Base-by-base conservation (phyloP, 306 rosid species). In the Quercus gilva region DNA sequence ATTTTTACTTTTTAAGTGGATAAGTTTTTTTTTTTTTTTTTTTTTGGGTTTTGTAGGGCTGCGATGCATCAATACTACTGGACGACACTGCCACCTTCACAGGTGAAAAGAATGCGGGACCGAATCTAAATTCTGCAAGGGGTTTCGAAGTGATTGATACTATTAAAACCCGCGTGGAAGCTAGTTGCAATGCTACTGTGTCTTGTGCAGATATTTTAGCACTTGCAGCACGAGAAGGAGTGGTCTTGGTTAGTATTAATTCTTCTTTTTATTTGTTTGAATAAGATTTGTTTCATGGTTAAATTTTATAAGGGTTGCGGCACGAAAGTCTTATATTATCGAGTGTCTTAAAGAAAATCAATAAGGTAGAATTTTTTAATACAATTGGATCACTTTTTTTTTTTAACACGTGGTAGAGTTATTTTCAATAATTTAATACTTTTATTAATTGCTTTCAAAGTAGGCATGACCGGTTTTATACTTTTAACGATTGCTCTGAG, bases 181-280 rank as follows among this genome's bases (percentile, higher is more conserved):
- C 94, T 28, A 78, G 89, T 68, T 95, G 99, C 81, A 89, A 25
- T 1, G 90, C 74, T 76, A 91, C 82, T 0, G 98, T 93, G 1
- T 93, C 97, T 9, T 95, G 99, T 76, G 97, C 98, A 0, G 98
- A 93, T 81, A 90, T 95, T 29, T 86, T 92, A 26, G 96, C 98
- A 14, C 90, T 95, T 7, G 97, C 98, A 0, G 65, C 93, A 9
- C 80, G 89, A 74, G 99, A 95, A 69, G 94, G 96, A 29, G 83
- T 92, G 9, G 69, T 5, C 77, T 71, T 65, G 89, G 97, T 94
- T 1, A 52, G 80, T 65, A 67, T 6, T 55, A 73, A 8, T 41
- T 2, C 21, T 52, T 26, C 2, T 9, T 2, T 49, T 51, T 43
- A 20, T 33, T 49, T 10, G 49, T 45, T 33, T 49, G 53, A 49